phyloP scores from a whole-genome alignment of 2,329 filamentous ascomycete genomes.

The Apiospora malaysiana region DNA sequence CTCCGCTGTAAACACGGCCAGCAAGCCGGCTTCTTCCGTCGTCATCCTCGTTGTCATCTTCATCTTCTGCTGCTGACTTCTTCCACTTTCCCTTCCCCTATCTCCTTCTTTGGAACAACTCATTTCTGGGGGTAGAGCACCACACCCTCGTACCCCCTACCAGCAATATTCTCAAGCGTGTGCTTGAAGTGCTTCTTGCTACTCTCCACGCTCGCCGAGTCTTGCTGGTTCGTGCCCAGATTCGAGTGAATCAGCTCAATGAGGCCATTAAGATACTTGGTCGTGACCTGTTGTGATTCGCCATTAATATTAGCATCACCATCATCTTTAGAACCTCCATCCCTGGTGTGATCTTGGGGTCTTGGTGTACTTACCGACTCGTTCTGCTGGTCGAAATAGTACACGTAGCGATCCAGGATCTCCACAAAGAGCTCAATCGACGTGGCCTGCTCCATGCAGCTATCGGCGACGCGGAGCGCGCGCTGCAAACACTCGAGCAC shows the following conservation, averaged over 20 bases:
- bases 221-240: slow-evolving; percentile 81
- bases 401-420: slow-evolving; percentile 97
- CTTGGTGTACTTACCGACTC: slow-evolving; percentile 70
- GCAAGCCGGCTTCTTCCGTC: neutral
- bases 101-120: slow-evolving; percentile 8
- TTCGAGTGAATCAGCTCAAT: slow-evolving; percentile 99
- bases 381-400: slow-evolving; percentile 99
- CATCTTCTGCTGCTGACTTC: too few species aligned
- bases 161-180: slow-evolving; percentile 91
- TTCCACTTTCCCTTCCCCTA: neutral
- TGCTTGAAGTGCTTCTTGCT: slow-evolving; percentile 94
- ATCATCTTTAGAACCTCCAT: slow-evolving; percentile 20
- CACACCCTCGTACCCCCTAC: slow-evolving; percentile 91
- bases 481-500: slow-evolving; percentile 96
- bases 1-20: neutral
- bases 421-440: slow-evolving; percentile 98
- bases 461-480: slow-evolving; percentile 93
- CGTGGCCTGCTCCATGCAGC: slow-evolving; percentile 97
- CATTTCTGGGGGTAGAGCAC: slow-evolving; percentile 67
- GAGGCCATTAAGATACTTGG: slow-evolving; percentile 95
- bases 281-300: slow-evolving; percentile 68
- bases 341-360: neutral
- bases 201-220: slow-evolving; percentile 82
- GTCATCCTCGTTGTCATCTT: too few species aligned
- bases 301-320: too few species aligned